Evolutionary conservation across 2,329 filamentous ascomycete species (phyloP), one percentile per base, ranked within the genome.

Genomic region (Pseudogymnoascus sp.): DNA sequence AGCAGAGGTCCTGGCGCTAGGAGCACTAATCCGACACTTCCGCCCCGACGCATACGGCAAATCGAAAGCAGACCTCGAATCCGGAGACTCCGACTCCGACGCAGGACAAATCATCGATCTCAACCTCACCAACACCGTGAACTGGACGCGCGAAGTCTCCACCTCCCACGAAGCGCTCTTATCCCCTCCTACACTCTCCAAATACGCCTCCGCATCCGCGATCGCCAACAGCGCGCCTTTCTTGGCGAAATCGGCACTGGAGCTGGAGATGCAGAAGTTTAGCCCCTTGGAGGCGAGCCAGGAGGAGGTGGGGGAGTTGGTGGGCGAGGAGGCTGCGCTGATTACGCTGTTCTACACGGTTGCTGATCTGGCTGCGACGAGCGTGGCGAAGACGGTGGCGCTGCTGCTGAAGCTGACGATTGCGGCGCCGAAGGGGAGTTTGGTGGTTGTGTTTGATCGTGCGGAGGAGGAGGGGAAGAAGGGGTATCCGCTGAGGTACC

Each of bases 301-400:
- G 10, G 67, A 69, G 1, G 68, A 73, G 3, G 71, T 85, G 26
- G 60, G 68, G 0, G 45, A 65, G 12, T 37, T 72, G 7, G 61
- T 71, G 18, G 47, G 45, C 16, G 63, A 66, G 1, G 68, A 77
- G 34, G 77, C 82, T 6, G 68, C 81, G 3, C 76, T 97, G 0
- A 79, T 96, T 12, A 96, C 93, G 0, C 77, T 97, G 8, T 85
- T 97, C 76, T 97, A 97, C 79, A 97, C 93, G 0, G 83, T 97
- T 60, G 97, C 97, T 75, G 95, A 99, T 76, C 85, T 99, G 0
- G 97, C 97, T 78, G 88, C 90, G 0, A 80, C 84, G 0, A 91
- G 87, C 0, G 79, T 86, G 57, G 80, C 86, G 2, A 85, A 86
- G 68, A 91, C 93, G 0, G 96, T 93, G 0, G 79, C 80, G 3